phyloP scores from a whole-genome alignment of 495 filamentous ascomycete genomes.

The Talaromyces wortmannii region DNA sequence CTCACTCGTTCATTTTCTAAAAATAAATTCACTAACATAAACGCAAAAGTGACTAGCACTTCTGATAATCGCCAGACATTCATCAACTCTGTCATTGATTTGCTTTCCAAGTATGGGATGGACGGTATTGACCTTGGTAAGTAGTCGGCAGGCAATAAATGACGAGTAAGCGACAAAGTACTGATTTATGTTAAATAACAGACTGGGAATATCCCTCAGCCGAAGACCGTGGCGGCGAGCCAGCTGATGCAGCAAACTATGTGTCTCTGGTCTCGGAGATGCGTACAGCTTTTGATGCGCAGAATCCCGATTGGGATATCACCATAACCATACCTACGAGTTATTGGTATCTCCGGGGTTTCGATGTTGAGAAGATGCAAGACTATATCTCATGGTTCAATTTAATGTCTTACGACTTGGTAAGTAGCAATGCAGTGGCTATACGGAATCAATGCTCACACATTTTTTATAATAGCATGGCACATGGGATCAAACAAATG shows the following conservation, averaged over 20 bases:
- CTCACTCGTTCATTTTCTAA: background rate
- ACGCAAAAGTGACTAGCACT: slow-evolving; percentile 4
- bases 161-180: background rate
- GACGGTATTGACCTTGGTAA: slow-evolving; percentile 41
- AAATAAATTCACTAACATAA: background rate
- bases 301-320: slow-evolving; percentile 19
- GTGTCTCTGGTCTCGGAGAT: slow-evolving; percentile 26
- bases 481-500: background rate
- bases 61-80: slow-evolving; percentile 21
- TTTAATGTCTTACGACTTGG: slow-evolving; percentile 47
- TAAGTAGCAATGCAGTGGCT: background rate
- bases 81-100: slow-evolving; percentile 21
- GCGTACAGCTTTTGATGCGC: slow-evolving; percentile 7
- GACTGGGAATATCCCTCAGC: slow-evolving; percentile 36
- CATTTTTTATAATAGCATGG: background rate
- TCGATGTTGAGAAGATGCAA: slow-evolving; percentile 30
- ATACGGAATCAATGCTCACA: background rate
- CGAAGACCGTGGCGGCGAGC: slow-evolving; percentile 28
- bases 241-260: slow-evolving; percentile 32
- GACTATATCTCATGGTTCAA: slow-evolving; percentile 43
- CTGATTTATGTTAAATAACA: slow-evolving; percentile 9
- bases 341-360: slow-evolving; percentile 46
- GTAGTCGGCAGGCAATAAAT: slow-evolving; percentile 3
- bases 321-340: slow-evolving; percentile 32
- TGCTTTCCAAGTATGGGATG: slow-evolving; percentile 34